Conservation (phyloP, 805 yeast genomes). For the Candida peoriensis region DNA sequence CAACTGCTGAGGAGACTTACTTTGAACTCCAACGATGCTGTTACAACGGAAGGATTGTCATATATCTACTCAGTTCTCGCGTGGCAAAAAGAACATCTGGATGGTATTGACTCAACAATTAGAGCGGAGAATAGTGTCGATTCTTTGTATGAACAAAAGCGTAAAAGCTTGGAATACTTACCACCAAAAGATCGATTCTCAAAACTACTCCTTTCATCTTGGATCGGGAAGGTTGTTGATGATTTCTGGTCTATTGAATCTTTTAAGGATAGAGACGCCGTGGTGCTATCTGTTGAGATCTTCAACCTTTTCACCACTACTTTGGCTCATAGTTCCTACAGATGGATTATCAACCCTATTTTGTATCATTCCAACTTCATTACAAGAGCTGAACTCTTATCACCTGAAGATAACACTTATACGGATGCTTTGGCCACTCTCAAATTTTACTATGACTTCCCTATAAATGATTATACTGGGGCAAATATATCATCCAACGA, state of each 20-base stretch:
- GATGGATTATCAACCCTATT: conserved; percentile 30
- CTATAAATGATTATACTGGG: conserved; percentile 39
- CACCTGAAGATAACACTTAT: neutral
- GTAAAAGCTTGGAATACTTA: no score
- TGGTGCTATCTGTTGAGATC: conserved; percentile 1
- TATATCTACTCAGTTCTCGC: conserved; percentile 17
- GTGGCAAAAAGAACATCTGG: conserved; percentile 8
- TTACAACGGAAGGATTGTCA: conserved; percentile 5
- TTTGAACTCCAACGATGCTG: neutral
- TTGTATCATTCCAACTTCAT: conserved; percentile 21
- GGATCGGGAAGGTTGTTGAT: conserved; percentile 1
- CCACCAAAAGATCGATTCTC: conserved; percentile 7
- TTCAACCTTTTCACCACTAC: conserved; percentile 24
- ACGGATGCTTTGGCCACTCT: conserved; percentile 10
- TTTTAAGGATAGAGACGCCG: neutral
- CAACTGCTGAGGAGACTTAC: conserved; percentile 5
- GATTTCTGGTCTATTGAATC: neutral
- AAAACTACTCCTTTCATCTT: conserved; percentile 1
- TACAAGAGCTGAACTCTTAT: neutral
- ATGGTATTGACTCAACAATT: conserved; percentile 1
- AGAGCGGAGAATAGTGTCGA: no score
- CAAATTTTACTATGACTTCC: conserved; percentile 29
- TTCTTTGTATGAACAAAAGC: no score
- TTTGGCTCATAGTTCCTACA: conserved; percentile 37
- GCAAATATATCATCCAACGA: conserved; percentile 16